These are phyloP conservation scores for Candida tropicalis DNA, from an alignment of 1,139 yeast species.

Conservation along the genomic window DNA sequence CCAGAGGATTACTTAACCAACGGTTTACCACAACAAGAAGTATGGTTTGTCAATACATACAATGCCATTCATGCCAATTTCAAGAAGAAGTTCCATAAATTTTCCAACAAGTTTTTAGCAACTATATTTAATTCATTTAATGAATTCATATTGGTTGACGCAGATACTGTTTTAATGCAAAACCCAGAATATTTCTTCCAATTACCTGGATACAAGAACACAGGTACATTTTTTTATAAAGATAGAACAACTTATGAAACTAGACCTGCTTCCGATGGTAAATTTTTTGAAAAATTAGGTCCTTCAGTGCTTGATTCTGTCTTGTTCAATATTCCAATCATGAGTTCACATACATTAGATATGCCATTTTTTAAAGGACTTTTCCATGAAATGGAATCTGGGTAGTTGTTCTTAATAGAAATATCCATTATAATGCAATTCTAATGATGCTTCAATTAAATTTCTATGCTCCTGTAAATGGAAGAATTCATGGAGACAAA, in stretches of 20 bases:
- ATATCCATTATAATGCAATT: slow-evolving; percentile 43
- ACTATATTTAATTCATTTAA: slow-evolving; percentile 52
- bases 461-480: slow-evolving; percentile 40
- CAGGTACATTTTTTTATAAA: slow-evolving; percentile 51
- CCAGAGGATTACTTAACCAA: slow-evolving; percentile 26
- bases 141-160: slow-evolving; percentile 53
- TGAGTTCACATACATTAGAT: slow-evolving; percentile 33
- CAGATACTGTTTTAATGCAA: slow-evolving; percentile 49
- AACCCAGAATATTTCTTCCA: slow-evolving; percentile 41
- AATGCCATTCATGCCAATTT: slow-evolving; percentile 30
- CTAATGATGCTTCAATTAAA: slow-evolving; percentile 46
- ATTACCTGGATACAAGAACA: slow-evolving; percentile 31
- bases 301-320: slow-evolving; percentile 43
- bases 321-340: slow-evolving; percentile 34
- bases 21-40: slow-evolving; percentile 39
- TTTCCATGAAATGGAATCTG: slow-evolving; percentile 55
- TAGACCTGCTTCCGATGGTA: slow-evolving; percentile 31
- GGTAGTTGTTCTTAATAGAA: slow-evolving; percentile 50
- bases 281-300: slow-evolving; percentile 37
- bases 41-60: slow-evolving; percentile 48
- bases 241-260: slow-evolving; percentile 46
- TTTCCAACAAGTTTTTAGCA: slow-evolving; percentile 54
- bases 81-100: slow-evolving; percentile 34
- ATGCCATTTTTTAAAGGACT: slow-evolving; percentile 33
- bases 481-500: slow-evolving; percentile 61